phyloP scores from a whole-genome alignment of 1,139 yeast species.

The Yamadazyma atlantica region DNA sequence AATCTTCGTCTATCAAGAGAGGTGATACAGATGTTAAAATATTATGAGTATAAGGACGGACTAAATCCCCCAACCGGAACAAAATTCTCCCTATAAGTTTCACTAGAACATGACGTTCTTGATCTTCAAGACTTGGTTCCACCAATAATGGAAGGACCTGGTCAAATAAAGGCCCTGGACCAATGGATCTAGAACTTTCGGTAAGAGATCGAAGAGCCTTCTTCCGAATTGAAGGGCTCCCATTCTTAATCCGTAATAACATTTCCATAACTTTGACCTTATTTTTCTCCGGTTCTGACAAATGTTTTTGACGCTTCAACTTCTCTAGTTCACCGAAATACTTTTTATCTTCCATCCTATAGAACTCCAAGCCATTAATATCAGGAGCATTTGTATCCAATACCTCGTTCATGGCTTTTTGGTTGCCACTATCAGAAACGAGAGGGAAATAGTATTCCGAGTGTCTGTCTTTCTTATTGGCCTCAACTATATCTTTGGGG shows the following conservation, averaged over 20 bases:
- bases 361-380: constrained; percentile 53
- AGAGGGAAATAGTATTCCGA: constrained; percentile 6
- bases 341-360: constrained; percentile 70
- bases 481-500: constrained; percentile 43
- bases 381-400: constrained; percentile 42
- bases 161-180: constrained; percentile 68
- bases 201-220: constrained; percentile 68
- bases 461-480: background rate
- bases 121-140: constrained; percentile 74
- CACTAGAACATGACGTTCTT: constrained; percentile 79
- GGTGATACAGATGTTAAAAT: constrained; percentile 78
- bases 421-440: constrained; percentile 16
- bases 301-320: constrained; percentile 24
- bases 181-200: constrained; percentile 62
- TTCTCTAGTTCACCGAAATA: constrained; percentile 66
- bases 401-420: constrained; percentile 9
- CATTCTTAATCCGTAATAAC: constrained; percentile 73
- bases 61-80: constrained; percentile 59
- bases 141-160: constrained; percentile 71
- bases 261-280: constrained; percentile 65
- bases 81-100: constrained; percentile 73
- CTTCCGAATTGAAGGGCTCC: constrained; percentile 66
- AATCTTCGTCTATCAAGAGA: constrained; percentile 75
- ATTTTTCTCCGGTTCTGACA: constrained; percentile 53
- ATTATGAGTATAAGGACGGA: constrained; percentile 73